Evolutionary conservation across 495 filamentous ascomycete species (phyloP), one percentile per base, ranked within the genome.

Genomic region (Pseudoneurospora amorphoporcata): DNA sequence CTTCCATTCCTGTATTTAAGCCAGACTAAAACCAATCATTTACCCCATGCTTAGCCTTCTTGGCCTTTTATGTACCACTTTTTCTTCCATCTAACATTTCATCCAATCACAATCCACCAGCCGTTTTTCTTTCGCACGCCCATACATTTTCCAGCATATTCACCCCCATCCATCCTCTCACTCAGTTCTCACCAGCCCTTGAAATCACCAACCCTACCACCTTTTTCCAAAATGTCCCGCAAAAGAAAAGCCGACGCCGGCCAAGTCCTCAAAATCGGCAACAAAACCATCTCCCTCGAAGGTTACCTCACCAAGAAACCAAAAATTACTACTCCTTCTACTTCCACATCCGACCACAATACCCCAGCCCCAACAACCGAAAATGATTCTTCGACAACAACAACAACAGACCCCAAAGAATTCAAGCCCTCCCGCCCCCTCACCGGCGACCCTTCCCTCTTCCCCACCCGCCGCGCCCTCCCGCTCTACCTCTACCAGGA

Each of bases 401-500:
- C 19, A 14, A 19, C 69, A 70, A 32, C 23, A 16, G 70, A 74
- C 39, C 17, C 68, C 14, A 45, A 70, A 16, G 41, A 5, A 2
- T 40, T 65, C 9, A 72, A 72, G 3, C 69, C 69, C 41, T 8
- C 29, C 39, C 23, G 17, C 47, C 40, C 69, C 1, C 23, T 74
- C 29, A 16, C 53, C 41, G 82, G 73, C 4, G 81, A 84, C 17
- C 79, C 79, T 0, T 74, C 80, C 12, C 78, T 77, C 37, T 73
- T 84, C 40, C 75, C 79, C 12, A 76, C 81, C 19, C 87, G 79
- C 76, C 83, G 91, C 77, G 86, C 86, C 5, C 86, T 99, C 0
- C 96, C 95, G 0, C 93, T 99, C 69, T 97, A 93, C 88, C 77
- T 84, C 2, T 86, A 92, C 72, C 90, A 88, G 70, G 82, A 89